These are phyloP conservation scores for Lentinus tigrinus DNA, from an alignment of 768 basidiomycete species.

Conservation along the genomic window DNA sequence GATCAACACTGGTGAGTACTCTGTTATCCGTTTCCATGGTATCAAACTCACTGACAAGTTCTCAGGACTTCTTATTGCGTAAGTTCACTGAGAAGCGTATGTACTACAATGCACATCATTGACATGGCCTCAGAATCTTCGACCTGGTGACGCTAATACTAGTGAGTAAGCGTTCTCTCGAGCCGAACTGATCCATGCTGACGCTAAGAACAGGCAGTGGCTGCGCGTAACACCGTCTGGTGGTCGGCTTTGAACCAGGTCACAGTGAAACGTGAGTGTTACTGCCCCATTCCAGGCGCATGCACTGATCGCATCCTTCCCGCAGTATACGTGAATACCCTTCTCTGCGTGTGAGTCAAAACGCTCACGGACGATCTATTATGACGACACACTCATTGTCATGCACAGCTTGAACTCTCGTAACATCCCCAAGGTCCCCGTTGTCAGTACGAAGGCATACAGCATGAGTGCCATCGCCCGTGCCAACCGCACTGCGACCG, in stretches of 20 bases:
- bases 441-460: not conserved
- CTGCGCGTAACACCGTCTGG: not conserved
- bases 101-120: not conserved
- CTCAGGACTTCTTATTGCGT: not conserved
- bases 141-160: not conserved
- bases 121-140: not conserved
- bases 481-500: not conserved
- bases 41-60: not conserved
- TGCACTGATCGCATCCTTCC: not conserved
- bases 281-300: not conserved
- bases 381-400: not conserved
- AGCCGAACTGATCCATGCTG: not conserved
- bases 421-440: not conserved
- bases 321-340: not conserved
- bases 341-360: not conserved
- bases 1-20: not conserved
- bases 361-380: not conserved
- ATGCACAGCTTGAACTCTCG: not conserved
- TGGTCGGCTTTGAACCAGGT: not conserved
- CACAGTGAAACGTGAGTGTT: not conserved
- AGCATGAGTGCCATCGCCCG: not conserved
- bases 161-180: not conserved
- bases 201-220: not conserved
- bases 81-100: not conserved
- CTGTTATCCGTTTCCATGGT: too few species aligned